phyloP scores from a whole-genome alignment of 2,329 filamentous ascomycete species.

The Penicillium sp. region DNA sequence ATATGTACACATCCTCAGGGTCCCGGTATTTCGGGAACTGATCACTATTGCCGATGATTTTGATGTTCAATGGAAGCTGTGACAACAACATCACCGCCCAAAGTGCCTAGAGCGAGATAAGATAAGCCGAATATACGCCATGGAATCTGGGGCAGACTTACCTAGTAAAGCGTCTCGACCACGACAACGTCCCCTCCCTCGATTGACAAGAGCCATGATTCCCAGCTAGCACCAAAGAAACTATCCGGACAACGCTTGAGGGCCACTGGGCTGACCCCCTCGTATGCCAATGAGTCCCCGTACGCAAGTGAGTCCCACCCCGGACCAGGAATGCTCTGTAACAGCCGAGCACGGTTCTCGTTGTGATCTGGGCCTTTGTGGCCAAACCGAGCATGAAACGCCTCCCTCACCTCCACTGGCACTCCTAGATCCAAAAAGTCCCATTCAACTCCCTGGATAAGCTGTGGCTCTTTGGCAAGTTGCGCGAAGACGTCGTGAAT shows the following conservation, averaged over 20 bases:
- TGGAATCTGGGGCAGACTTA: too few relatives aligned
- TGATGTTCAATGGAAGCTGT: not conserved
- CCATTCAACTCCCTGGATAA: not conserved
- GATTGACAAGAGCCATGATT: conserved; percentile 3
- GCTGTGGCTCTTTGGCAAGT: not conserved
- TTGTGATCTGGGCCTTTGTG: not conserved
- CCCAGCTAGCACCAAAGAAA: not conserved
- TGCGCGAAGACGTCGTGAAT: not conserved
- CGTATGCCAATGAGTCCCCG: not conserved
- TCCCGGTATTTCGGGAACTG: not conserved
- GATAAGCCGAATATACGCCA: not conserved
- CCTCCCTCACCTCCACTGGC: not conserved
- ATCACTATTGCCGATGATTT: not conserved
- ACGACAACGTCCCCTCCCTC: not conserved
- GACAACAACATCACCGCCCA: conserved; percentile 2
- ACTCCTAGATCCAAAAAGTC: not conserved
- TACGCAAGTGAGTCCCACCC: not conserved
- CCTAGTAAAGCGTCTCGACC: not conserved
- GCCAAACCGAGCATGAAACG: not conserved
- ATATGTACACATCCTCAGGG: not conserved
- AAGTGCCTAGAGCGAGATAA: not conserved
- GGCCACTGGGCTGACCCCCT: not conserved
- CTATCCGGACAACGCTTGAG: not conserved
- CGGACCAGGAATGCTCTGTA: not conserved
- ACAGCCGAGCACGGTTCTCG: not conserved